phyloP scores from a whole-genome alignment of 1,284 basidiomycete genomes.

The Cryptococcus sp. region DNA sequence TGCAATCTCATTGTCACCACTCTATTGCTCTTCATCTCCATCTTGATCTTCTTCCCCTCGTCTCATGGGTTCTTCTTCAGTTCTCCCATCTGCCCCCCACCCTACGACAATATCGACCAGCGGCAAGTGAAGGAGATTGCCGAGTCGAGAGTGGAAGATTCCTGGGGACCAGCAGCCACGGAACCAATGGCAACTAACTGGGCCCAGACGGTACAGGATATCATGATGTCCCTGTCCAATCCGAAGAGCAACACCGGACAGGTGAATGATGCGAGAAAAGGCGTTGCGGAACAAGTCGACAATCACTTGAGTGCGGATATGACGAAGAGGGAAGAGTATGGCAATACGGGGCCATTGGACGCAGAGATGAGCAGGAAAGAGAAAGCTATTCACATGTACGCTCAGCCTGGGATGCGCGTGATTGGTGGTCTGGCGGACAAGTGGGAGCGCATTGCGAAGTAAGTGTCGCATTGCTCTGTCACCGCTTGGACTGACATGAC shows the following conservation, averaged over 20 bases:
- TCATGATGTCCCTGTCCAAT: constrained; percentile 8
- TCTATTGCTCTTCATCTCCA: constrained; percentile 23
- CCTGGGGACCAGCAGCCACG: constrained; percentile 15
- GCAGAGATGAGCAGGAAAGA: constrained; percentile 18
- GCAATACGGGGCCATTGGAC: neutral
- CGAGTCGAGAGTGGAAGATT: no score
- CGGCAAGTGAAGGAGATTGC: neutral
- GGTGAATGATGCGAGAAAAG: neutral
- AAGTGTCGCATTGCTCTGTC: constrained; percentile 4
- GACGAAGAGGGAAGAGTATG: constrained; percentile 12
- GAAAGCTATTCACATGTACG: constrained; percentile 23
- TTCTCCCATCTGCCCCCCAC: neutral
- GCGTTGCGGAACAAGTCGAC: constrained; percentile 11
- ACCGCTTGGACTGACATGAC: neutral
- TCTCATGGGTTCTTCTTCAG: constrained; percentile 23
- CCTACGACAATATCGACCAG: neutral
- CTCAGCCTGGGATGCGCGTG: constrained; percentile 27
- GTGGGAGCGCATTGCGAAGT: constrained; percentile 40
- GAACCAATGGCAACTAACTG: constrained; percentile 18
- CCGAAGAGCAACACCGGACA: constrained; percentile 2
- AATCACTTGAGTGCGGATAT: constrained; percentile 16
- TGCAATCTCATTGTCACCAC: constrained; percentile 38
- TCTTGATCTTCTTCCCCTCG: constrained; percentile 27
- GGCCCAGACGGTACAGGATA: constrained; percentile 15
- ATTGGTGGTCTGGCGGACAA: constrained; percentile 34